phyloP scores from a whole-genome alignment of 768 basidiomycete species.

The Mycena galericulata region DNA sequence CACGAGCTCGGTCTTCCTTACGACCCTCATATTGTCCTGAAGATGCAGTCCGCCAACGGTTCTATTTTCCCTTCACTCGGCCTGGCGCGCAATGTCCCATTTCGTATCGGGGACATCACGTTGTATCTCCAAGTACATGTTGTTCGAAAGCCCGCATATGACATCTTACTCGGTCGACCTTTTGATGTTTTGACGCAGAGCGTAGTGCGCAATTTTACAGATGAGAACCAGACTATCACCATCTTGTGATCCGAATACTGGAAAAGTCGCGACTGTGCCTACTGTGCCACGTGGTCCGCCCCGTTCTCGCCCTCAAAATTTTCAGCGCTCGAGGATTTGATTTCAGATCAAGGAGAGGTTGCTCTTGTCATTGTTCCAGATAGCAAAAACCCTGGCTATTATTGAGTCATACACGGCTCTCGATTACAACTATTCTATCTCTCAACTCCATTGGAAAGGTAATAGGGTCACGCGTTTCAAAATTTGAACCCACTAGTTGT shows the following conservation, averaged over 20 bases:
- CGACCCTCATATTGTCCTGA: constrained; percentile 6
- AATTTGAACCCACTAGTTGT: too few species aligned
- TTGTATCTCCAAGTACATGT: constrained; percentile 30
- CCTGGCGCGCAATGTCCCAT: constrained; percentile 24
- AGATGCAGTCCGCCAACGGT: constrained; percentile 23
- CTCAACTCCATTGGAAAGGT: too few species aligned
- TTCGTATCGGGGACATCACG: constrained; percentile 20
- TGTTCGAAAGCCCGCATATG: constrained; percentile 23
- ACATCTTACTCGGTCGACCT: constrained; percentile 26
- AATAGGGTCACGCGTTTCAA: too few species aligned
- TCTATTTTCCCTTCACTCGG: constrained; percentile 12
- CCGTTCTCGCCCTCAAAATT: too few species aligned
- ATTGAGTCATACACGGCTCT: constrained; percentile 13
- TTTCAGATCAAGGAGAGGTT: constrained; percentile 20
- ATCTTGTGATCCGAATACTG: too few species aligned
- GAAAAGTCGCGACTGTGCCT: too few species aligned
- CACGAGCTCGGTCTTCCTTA: constrained; percentile 10
- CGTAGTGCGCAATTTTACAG: constrained; percentile 2
- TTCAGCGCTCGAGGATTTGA: constrained; percentile 16
- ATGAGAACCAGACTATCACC: too few species aligned
- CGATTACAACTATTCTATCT: too few species aligned
- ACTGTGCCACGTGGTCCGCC: too few species aligned
- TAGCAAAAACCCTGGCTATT: not conserved
- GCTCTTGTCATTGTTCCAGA: constrained; percentile 3
- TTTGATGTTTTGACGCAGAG: constrained; percentile 22